Evolutionary conservation across 768 basidiomycete species (phyloP).

Genomic region (Pulveroboletus ravenelii): DNA sequence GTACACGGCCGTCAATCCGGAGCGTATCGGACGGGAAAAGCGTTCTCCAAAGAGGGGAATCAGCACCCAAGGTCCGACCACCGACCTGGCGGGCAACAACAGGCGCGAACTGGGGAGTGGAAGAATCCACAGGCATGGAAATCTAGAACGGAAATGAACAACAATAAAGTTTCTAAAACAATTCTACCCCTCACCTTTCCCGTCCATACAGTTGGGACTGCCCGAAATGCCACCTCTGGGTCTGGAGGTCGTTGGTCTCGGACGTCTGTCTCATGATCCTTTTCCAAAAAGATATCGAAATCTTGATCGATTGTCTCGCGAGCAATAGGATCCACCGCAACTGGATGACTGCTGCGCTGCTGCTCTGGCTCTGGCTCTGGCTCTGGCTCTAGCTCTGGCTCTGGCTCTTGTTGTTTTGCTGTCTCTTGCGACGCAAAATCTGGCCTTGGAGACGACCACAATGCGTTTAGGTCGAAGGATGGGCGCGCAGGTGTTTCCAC

Average conservation of each 20-base stretch:
- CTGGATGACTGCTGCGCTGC: conserved; percentile 39
- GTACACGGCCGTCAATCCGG: conserved; percentile 81
- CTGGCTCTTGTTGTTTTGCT: conserved; percentile 24
- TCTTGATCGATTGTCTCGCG: conserved; percentile 66
- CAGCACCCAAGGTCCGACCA: conserved; percentile 54
- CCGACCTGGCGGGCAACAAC: conserved; percentile 77
- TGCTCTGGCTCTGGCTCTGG: conserved; percentile 26
- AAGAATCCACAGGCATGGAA: conserved; percentile 75
- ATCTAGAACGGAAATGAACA: conserved; percentile 43
- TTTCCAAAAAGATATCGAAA: conserved; percentile 82
- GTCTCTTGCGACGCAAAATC: conserved; percentile 21
- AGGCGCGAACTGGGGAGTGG: conserved; percentile 58
- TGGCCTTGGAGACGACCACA: conserved; percentile 58
- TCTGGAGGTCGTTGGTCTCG: conserved; percentile 31
- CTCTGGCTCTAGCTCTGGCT: conserved; percentile 22
- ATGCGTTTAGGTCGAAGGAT: conserved; percentile 67
- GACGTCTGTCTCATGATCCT: conserved; percentile 39
- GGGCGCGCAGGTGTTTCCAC: conserved; percentile 42
- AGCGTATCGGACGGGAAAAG: conserved; percentile 69
- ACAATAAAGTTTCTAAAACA: neutral
- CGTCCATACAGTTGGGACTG: conserved; percentile 61
- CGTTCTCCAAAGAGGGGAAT: conserved; percentile 66
- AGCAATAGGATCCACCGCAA: conserved; percentile 37
- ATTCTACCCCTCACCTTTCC: conserved; percentile 54
- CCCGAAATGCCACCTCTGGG: conserved; percentile 49